These are phyloP conservation scores for Mycosarcoma mackinlayi DNA, from an alignment of 1,284 basidiomycete genomes.

Conservation along the genomic window DNA sequence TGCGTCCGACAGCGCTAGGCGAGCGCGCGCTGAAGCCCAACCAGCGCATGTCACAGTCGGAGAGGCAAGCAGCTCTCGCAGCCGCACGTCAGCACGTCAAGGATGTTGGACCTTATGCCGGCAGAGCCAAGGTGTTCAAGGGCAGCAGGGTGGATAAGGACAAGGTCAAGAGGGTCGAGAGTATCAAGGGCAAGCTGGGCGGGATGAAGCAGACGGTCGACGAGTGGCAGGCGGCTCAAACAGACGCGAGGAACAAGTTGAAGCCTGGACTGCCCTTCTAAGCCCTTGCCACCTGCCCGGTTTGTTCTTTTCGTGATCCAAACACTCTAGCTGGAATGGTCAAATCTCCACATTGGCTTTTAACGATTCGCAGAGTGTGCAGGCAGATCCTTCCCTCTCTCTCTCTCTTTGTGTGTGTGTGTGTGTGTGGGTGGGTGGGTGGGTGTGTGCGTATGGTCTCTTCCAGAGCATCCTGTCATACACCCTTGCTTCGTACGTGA, in stretches of 20 bases:
- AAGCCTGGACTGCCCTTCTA: conserved; percentile 48
- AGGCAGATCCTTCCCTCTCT: no score
- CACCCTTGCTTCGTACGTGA: no score
- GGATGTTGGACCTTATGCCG: conserved; percentile 49
- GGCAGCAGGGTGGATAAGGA: conserved; percentile 49
- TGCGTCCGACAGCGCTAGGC: conserved; percentile 4
- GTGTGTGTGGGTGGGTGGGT: no score
- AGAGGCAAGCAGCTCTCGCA: conserved; percentile 20
- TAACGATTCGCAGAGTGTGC: no score
- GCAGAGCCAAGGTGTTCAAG: conserved; percentile 55
- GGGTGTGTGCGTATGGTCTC: no score
- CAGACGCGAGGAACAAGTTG: conserved; percentile 35
- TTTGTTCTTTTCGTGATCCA: no score
- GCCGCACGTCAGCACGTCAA: conserved; percentile 25
- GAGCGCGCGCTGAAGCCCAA: conserved; percentile 14
- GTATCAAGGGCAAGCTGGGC: conserved; percentile 27
- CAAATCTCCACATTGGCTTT: no score
- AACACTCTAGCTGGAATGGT: no score
- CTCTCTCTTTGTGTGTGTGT: no score
- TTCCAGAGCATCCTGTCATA: no score
- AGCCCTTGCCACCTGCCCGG: neutral
- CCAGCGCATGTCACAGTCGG: conserved; percentile 11
- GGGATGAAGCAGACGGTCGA: conserved; percentile 42
- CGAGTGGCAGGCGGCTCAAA: conserved; percentile 46
- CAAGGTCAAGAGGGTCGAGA: conserved; percentile 14